Conservation (phyloP, 1,139 yeast species). For the Candida gigantensis region DNA sequence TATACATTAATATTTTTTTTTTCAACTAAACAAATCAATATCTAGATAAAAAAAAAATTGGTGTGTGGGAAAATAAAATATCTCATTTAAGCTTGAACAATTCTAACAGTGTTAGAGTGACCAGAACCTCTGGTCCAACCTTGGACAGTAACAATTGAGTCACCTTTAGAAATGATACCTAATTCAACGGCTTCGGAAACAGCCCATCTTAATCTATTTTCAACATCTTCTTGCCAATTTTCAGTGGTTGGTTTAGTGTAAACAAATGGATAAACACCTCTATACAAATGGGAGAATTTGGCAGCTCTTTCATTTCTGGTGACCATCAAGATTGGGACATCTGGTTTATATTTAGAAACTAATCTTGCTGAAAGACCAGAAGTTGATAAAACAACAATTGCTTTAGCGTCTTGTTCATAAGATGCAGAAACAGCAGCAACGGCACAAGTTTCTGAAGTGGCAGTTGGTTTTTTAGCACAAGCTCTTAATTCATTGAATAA, state of each 20-base stretch:
- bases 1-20: constrained; percentile 4
- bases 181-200: constrained; percentile 85
- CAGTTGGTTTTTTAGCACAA: constrained; percentile 84
- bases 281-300: constrained; percentile 91
- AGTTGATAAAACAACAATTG: constrained; percentile 93
- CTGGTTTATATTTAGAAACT: constrained; percentile 96
- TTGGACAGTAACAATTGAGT: constrained; percentile 90
- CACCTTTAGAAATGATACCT: constrained; percentile 86
- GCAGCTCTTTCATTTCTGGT: constrained; percentile 94
- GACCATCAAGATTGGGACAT: constrained; percentile 96
- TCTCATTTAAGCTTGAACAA: constrained; percentile 46
- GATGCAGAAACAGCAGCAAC: constrained; percentile 96
- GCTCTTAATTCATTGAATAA: constrained; percentile 87
- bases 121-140: constrained; percentile 99
- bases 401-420: constrained; percentile 95
- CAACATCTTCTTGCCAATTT: constrained; percentile 97
- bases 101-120: constrained; percentile 96
- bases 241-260: constrained; percentile 66
- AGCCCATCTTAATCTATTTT: constrained; percentile 92
- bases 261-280: constrained; percentile 98
- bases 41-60: constrained; percentile 1
- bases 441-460: constrained; percentile 95
- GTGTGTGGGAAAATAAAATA: no score
- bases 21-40: constrained; percentile 4
- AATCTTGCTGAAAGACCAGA: constrained; percentile 95